Evolutionary conservation across 345 rosid species (phyloP).

Genomic region (Firmiana major): DNA sequence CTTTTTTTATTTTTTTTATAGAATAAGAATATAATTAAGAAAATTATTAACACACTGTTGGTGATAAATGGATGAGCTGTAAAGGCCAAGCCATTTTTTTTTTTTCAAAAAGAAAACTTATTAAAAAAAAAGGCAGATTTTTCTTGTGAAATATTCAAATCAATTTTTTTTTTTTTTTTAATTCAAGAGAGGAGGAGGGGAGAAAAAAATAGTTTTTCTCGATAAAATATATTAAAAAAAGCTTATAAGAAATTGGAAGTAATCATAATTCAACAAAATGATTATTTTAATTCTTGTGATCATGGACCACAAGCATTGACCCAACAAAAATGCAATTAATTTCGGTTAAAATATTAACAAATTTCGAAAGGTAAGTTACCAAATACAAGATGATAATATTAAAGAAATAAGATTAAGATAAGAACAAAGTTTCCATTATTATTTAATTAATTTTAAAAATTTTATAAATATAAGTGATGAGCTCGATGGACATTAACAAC

Average conservation of each 20-base stretch:
- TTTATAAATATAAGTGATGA: conserved; percentile 36
- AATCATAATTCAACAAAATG: conserved; percentile 16
- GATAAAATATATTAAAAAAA: conserved; percentile 1
- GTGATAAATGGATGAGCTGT: neutral
- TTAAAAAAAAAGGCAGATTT: neutral
- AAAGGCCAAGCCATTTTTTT: neutral
- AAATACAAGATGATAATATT: conserved; percentile 23
- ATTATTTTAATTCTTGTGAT: conserved; percentile 6
- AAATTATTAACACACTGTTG: no score
- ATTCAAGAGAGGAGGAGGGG: no score
- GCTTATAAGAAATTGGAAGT: conserved; percentile 7
- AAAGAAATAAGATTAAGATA: conserved; percentile 35
- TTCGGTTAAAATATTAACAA: conserved; percentile 19
- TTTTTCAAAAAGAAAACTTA: neutral
- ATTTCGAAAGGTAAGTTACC: conserved; percentile 19
- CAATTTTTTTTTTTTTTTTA: neutral
- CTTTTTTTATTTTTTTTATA: no score
- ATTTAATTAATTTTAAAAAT: conserved; percentile 19
- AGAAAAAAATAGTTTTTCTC: neutral
- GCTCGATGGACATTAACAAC: conserved; percentile 46
- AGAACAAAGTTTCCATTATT: conserved; percentile 35
- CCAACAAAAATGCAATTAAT: conserved; percentile 26
- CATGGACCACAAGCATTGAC: conserved; percentile 36
- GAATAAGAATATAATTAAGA: neutral
- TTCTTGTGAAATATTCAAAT: conserved; percentile 1